Conservation (phyloP, 495 filamentous ascomycete genomes). For the Aspergillus coremiiformis region DNA sequence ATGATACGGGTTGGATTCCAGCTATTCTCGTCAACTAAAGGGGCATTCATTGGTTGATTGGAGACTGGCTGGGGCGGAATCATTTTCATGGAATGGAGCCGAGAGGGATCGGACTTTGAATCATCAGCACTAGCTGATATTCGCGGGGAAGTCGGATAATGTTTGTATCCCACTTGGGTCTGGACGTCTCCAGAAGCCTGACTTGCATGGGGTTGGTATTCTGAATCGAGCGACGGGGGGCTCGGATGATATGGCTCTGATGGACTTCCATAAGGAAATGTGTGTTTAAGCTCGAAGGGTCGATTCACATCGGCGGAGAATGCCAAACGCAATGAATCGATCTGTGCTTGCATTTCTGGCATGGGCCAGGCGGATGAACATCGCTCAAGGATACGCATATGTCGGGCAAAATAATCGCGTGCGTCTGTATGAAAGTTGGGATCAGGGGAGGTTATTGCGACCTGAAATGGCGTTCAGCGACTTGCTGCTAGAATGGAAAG, state of each 20-base stretch:
- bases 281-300: conserved; percentile 81
- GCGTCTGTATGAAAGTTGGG: conserved; percentile 80
- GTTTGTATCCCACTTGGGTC: conserved; percentile 66
- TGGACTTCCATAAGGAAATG: conserved; percentile 84
- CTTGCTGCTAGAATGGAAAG: not conserved
- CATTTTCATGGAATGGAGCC: conserved; percentile 69
- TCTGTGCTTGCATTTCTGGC: conserved; percentile 85
- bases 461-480: conserved; percentile 42
- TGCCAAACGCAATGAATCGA: conserved; percentile 82
- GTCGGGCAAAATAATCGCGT: conserved; percentile 83
- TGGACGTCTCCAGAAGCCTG: conserved; percentile 30
- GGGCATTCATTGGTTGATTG: conserved; percentile 41
- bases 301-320: conserved; percentile 83
- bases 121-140: conserved; percentile 69
- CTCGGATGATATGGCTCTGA: conserved; percentile 54
- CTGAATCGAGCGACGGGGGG: conserved; percentile 50
- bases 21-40: conserved; percentile 58
- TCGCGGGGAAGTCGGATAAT: conserved; percentile 75
- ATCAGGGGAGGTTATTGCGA: conserved; percentile 90
- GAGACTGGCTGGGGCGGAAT: conserved; percentile 49
- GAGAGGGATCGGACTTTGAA: conserved; percentile 72
- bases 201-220: conserved; percentile 35
- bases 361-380: conserved; percentile 82
- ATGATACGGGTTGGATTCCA: conserved; percentile 96
- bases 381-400: conserved; percentile 90